Evolutionary conservation across 2,329 filamentous ascomycete species (phyloP), one percentile per base, ranked within the genome.

Genomic region (Lachnellula cervina): DNA sequence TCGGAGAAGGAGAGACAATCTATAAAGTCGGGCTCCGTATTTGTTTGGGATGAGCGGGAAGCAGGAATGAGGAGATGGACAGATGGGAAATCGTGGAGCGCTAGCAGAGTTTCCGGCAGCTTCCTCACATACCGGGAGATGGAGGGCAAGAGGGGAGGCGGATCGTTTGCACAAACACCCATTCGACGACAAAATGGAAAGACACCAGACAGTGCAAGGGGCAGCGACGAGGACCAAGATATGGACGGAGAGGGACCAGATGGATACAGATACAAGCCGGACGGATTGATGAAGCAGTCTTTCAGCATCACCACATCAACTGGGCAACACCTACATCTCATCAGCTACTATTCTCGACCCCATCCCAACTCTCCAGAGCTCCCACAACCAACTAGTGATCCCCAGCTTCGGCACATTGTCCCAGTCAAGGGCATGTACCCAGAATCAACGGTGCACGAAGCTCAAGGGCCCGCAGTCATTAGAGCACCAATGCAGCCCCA

Each of bases 31-130:
- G 94, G 94, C 44, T 99, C 94, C 0, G 93, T 99, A 3, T 99
- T 97, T 68, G 94, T 99, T n/a, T 99, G 94, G 94, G 94, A 99
- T 72, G 94, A 99, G 77, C 81, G 93, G 65, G 94, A 99, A 77
- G 94, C 94, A 11, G 94, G 94, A 63, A 99, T 99, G 94, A 83
- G 94, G 68, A 81, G 94, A 72, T 99, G 94, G 94, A 99, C 94
- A 0, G 94, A 99, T 67, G 94, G 94, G 55, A 99, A 99, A 73
- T 97, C 93, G 37, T 99, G 94, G 94, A 97, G 93, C 69, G 94
- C 94, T 35, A 97, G 93, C 74, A 84, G 94, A 60, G 94, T 99
- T 0, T 97, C 93, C 0, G 94, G 94, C 51, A 97, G 94, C 76
- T 99, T 99, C 71, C 74, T 99, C 58, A 97, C 94, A 7, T 99